A percentile compares a stretch with the other conserved stretches of the same genome.
These are phyloP conservation scores for Salicornia ramosissima DNA, from an alignment of 148 eudicot species.

Conservation along the genomic window DNA sequence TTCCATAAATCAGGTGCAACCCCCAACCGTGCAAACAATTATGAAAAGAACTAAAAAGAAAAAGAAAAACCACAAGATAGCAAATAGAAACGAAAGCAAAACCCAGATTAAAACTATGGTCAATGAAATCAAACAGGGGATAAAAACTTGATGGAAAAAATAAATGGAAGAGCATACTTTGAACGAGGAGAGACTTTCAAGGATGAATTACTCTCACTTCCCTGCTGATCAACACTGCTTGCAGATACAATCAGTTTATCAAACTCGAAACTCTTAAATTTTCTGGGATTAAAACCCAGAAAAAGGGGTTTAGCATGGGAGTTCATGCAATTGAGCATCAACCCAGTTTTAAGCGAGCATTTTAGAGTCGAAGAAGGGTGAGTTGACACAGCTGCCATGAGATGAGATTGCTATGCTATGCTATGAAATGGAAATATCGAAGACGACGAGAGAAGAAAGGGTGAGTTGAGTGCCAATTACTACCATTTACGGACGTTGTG, in stretches of 20 bases:
- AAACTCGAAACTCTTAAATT: constrained; percentile 13
- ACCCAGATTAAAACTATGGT: neutral
- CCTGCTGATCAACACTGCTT: constrained; percentile 25
- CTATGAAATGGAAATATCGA: no score
- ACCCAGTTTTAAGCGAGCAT: constrained; percentile 7
- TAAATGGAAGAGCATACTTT: constrained; percentile 22
- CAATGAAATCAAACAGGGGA: neutral
- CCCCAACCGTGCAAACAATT: neutral
- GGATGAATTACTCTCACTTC: constrained; percentile 14
- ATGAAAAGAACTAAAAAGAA: neutral
- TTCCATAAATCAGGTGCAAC: neutral
- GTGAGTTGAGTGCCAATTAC: no score
- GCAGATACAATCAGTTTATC: constrained; percentile 34
- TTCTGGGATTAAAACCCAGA: constrained; percentile 18
- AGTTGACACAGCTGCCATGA: constrained; percentile 37
- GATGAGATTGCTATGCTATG: neutral
- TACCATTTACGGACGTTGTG: no score
- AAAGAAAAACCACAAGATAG: neutral
- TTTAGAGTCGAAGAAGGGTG: constrained; percentile 9
- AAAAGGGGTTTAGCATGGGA: constrained; percentile 9
- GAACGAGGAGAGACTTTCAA: constrained; percentile 17
- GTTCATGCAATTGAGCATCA: constrained; percentile 3
- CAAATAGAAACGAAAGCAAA: neutral
- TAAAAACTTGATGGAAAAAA: neutral
- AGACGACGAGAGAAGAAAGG: neutral